Evolutionary conservation across 441 rosid genomes (phyloP).

Genomic region (Breynia disticha): DNA sequence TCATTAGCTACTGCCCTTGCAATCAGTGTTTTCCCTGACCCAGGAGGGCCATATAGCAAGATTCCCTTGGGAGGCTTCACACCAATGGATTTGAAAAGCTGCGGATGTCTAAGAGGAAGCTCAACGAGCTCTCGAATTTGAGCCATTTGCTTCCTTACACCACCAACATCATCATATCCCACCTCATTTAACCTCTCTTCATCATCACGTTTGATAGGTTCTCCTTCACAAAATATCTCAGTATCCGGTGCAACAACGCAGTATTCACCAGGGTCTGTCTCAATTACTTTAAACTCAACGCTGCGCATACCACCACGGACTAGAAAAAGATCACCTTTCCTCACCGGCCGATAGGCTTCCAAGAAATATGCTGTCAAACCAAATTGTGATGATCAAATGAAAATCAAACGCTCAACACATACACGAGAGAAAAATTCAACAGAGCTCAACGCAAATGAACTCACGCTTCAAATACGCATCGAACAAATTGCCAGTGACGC

Average conservation of each 20-base stretch:
- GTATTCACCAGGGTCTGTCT: slow-evolving; percentile 58
- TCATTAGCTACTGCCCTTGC: slow-evolving; percentile 76
- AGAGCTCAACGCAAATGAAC: slow-evolving; percentile 17
- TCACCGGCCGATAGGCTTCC: slow-evolving; percentile 69
- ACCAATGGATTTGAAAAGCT: slow-evolving; percentile 66
- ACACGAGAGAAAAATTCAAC: neutral
- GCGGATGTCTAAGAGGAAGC: slow-evolving; percentile 71
- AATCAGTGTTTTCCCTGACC: slow-evolving; percentile 60
- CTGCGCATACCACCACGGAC: slow-evolving; percentile 80
- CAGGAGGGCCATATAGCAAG: slow-evolving; percentile 62
- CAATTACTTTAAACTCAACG: slow-evolving; percentile 64
- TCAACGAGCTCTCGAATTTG: slow-evolving; percentile 74
- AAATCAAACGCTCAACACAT: neutral
- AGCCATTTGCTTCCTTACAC: slow-evolving; percentile 83
- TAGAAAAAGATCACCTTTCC: slow-evolving; percentile 65
- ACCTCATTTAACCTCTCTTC: slow-evolving; percentile 64
- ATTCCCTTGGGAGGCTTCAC: slow-evolving; percentile 81
- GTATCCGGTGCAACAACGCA: slow-evolving; percentile 77
- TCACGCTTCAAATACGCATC: slow-evolving; percentile 87
- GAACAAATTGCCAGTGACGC: slow-evolving; percentile 83
- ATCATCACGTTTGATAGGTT: slow-evolving; percentile 65
- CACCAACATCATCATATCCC: slow-evolving; percentile 94
- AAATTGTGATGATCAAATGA: neutral
- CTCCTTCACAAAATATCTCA: slow-evolving; percentile 73
- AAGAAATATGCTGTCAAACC: slow-evolving; percentile 46